Conservation (phyloP, 78 protist species). For the Guillardia theta region DNA sequence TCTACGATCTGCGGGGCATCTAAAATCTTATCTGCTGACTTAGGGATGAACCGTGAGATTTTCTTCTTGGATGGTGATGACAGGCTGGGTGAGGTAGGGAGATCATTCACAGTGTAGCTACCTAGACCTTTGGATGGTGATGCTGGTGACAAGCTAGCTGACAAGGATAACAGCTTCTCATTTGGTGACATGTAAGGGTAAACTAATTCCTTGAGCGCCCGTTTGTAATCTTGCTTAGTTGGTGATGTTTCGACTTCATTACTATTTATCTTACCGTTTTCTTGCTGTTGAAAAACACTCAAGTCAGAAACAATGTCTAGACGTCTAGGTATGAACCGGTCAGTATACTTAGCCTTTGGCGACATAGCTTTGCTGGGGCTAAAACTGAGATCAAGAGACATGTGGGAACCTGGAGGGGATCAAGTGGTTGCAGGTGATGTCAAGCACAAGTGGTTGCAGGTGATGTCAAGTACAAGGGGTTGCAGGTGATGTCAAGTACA, state of each 20-base stretch:
- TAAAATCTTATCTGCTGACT: constrained; percentile 49
- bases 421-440: no score
- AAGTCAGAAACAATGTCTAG: not conserved
- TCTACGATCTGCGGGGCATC: constrained; percentile 65
- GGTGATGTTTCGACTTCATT: not conserved
- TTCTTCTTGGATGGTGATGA: not conserved
- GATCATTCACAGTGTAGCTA: no score
- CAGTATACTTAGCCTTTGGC: no score
- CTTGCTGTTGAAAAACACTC: not conserved
- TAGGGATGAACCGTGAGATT: not conserved
- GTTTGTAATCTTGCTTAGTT: not conserved
- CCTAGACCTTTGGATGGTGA: no score
- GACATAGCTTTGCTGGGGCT: no score
- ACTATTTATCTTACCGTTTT: not conserved
- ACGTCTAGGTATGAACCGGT: not conserved
- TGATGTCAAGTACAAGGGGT: no score
- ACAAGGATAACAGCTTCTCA: not conserved
- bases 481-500: no score
- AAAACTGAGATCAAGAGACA: no score
- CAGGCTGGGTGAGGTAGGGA: not conserved
- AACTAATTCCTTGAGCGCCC: not conserved
- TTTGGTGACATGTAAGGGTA: not conserved
- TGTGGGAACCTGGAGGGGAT: no score
- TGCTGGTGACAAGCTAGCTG: not conserved
- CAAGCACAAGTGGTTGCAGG: no score